phyloP scores from a whole-genome alignment of 2,329 filamentous ascomycete genomes.

The Fusarium sacchari region DNA sequence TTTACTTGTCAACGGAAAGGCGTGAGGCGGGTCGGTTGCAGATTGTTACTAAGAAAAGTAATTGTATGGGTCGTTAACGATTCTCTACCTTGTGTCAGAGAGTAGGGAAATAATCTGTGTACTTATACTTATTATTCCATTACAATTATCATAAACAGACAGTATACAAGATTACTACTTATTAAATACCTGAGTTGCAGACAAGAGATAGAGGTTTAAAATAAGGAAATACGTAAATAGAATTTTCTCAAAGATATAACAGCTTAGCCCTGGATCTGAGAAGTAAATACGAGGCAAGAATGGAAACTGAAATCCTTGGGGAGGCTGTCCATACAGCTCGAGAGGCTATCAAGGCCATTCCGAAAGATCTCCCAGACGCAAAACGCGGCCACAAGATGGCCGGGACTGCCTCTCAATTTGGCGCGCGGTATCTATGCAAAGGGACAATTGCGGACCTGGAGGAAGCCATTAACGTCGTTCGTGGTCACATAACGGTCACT shows the following conservation, averaged over 20 bases:
- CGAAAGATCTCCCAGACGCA: neutral
- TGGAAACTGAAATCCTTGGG: rapidly evolving
- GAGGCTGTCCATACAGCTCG: neutral
- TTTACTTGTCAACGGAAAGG: neutral
- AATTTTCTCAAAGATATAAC: neutral
- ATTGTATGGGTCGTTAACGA: neutral
- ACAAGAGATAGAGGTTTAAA: too few species aligned
- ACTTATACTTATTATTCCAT: too few species aligned
- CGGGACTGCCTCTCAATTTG: neutral
- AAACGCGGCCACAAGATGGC: neutral
- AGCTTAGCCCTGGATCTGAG: neutral
- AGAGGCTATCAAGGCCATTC: neutral
- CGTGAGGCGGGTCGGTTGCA: neutral
- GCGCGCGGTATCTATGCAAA: neutral
- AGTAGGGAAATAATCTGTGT: too few species aligned
- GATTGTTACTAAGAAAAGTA: neutral
- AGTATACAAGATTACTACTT: too few species aligned
- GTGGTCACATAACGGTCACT: neutral
- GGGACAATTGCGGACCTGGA: neutral
- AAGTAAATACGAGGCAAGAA: neutral
- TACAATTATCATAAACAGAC: too few species aligned
- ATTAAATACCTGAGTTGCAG: too few species aligned
- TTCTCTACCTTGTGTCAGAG: too few species aligned
- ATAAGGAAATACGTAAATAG: too few species aligned
- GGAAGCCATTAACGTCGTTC: neutral